These are phyloP conservation scores for Nectriaceae sp. DNA, from an alignment of 2,329 filamentous ascomycete species.

Conservation along the genomic window DNA sequence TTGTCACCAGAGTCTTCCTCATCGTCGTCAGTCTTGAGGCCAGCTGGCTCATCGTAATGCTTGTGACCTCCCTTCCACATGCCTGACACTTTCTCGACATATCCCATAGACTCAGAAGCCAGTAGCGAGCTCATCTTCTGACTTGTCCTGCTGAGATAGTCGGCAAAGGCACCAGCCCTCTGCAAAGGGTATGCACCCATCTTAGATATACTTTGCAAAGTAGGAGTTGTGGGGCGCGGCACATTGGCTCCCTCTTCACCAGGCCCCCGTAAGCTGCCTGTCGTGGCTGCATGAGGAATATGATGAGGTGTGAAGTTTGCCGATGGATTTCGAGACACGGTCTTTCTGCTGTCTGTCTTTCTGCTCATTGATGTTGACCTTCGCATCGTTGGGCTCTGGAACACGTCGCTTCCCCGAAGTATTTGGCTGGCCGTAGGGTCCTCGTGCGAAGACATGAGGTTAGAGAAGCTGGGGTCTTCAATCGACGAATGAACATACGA, in stretches of 20 bases:
- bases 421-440: conserved; percentile 92
- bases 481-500: conserved; percentile 72
- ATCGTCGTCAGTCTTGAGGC: conserved; percentile 53
- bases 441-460: conserved; percentile 68
- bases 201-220: conserved; percentile 55
- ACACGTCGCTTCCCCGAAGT: conserved; percentile 82
- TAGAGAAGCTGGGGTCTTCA: conserved; percentile 75
- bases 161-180: conserved; percentile 79
- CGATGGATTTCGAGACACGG: conserved; percentile 18
- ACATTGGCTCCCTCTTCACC: conserved; percentile 13
- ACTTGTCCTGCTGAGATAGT: conserved; percentile 77
- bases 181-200: conserved; percentile 79
- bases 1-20: conserved; percentile 65
- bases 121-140: conserved; percentile 80
- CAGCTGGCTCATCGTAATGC: conserved; percentile 73
- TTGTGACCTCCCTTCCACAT: conserved; percentile 93
- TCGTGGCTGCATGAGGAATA: conserved; percentile 39
- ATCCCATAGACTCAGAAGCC: conserved; percentile 91
- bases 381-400: conserved; percentile 74
- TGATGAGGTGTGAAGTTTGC: conserved; percentile 9
- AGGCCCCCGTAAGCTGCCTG: conserved; percentile 34
- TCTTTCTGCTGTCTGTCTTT: conserved; percentile 9
- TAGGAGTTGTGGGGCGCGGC: conserved; percentile 38
- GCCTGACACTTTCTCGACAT: conserved; percentile 93
- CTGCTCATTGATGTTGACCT: conserved; percentile 42